These are phyloP conservation scores for Wallemia ichthyophaga DNA, from an alignment of 1,284 basidiomycete genomes.

Conservation along the genomic window DNA sequence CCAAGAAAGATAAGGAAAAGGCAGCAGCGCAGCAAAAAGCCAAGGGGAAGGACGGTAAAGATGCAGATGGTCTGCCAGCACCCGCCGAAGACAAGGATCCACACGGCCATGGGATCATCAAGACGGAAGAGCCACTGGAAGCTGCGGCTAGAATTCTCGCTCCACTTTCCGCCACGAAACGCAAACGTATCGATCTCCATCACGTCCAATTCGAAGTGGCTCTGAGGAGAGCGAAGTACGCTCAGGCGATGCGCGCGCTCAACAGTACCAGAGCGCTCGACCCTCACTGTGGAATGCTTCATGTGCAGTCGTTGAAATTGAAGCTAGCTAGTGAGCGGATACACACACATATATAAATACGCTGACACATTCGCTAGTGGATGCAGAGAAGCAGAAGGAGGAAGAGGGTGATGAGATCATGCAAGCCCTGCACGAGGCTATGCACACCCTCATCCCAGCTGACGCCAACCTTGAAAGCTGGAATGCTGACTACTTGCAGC, in stretches of 20 bases:
- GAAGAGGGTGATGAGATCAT: too few relatives aligned
- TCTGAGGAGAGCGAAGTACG: constrained; percentile 18
- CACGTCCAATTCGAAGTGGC: constrained; percentile 56
- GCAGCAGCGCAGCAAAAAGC: constrained; percentile 32
- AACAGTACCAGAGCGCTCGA: neutral
- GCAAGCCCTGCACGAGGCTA: neutral
- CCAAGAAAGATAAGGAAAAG: constrained; percentile 51
- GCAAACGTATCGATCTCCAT: constrained; percentile 20
- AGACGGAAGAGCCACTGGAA: constrained; percentile 36
- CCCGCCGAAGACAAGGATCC: constrained; percentile 50
- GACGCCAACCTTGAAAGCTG: neutral
- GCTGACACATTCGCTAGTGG: neutral
- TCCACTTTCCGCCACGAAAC: constrained; percentile 24
- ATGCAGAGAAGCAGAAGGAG: neutral
- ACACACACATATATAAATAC: neutral
- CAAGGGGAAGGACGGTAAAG: constrained; percentile 37
- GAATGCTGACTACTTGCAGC: constrained; percentile 4
- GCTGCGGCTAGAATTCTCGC: constrained; percentile 39
- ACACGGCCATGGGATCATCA: constrained; percentile 38
- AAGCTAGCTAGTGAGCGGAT: neutral
- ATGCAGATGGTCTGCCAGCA: constrained; percentile 25
- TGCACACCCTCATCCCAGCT: neutral
- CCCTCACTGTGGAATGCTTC: neutral
- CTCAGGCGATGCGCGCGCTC: neutral
- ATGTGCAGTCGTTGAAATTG: neutral